phyloP scores from a whole-genome alignment of 306 rosid species.

The Glycine tomentella region DNA sequence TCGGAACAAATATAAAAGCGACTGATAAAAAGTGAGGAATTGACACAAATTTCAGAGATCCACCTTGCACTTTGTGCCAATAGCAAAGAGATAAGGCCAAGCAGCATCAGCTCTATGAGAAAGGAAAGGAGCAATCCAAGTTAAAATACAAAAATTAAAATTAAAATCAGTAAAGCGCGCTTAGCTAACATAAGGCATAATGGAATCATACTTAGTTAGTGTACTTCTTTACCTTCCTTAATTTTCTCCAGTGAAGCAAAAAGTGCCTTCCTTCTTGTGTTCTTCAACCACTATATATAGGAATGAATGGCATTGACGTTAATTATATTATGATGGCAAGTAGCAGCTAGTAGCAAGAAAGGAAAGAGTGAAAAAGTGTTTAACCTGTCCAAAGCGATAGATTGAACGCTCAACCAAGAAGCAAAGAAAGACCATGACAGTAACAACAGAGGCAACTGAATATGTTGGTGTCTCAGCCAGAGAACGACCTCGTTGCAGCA shows the following conservation, averaged over 20 bases:
- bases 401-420: slow-evolving; percentile 84
- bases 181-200: neutral
- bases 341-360: no score
- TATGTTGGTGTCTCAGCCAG: slow-evolving; percentile 96
- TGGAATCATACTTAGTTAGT: neutral
- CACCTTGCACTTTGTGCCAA: slow-evolving; percentile 90
- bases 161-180: neutral
- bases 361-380: neutral
- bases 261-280: slow-evolving; percentile 87
- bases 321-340: neutral
- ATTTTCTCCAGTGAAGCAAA: slow-evolving; percentile 89
- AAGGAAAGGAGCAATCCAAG: slow-evolving; percentile 36
- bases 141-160: neutral
- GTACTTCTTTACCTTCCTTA: slow-evolving; percentile 72
- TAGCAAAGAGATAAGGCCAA: slow-evolving; percentile 89
- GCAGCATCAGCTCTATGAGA: slow-evolving; percentile 92
- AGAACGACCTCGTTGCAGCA: slow-evolving; percentile 64
- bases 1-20: slow-evolving; percentile 78
- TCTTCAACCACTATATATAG: slow-evolving; percentile 76
- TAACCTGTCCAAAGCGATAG: slow-evolving; percentile 77
- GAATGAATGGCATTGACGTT: no score
- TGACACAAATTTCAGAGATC: slow-evolving; percentile 92
- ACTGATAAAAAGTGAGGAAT: slow-evolving; percentile 80
- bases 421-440: slow-evolving; percentile 90
- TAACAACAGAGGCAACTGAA: slow-evolving; percentile 88